These are phyloP conservation scores for Cercospora zeae-maydis DNA, from an alignment of 2,329 filamentous ascomycete species.

Conservation along the genomic window DNA sequence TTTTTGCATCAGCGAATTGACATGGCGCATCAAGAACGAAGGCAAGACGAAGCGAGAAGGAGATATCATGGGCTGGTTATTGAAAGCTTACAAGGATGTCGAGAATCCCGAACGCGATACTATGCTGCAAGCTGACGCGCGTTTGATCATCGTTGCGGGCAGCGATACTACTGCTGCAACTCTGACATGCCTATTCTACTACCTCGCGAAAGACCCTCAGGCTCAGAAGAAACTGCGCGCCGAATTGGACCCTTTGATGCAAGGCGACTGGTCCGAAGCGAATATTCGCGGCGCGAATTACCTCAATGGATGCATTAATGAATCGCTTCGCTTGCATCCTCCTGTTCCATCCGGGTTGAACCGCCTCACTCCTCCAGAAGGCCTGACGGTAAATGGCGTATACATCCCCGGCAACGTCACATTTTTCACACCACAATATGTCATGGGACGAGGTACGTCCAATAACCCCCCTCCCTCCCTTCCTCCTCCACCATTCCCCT, in stretches of 20 bases:
- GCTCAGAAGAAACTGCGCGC: constrained; percentile 35
- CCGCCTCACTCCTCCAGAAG: constrained; percentile 40
- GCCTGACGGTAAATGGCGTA: constrained; percentile 39
- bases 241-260: constrained; percentile 33
- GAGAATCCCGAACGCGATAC: constrained; percentile 30
- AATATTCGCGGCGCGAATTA: constrained; percentile 28
- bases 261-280: constrained; percentile 31
- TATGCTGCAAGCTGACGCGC: constrained; percentile 32
- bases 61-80: constrained; percentile 36
- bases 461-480: background rate
- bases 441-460: constrained; percentile 29
- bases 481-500: background rate
- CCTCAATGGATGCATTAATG: constrained; percentile 41
- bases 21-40: constrained; percentile 35
- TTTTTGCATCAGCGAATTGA: constrained; percentile 39
- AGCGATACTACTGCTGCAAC: constrained; percentile 46
- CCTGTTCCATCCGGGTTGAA: constrained; percentile 39
- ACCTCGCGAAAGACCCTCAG: constrained; percentile 35
- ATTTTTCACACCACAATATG: constrained; percentile 29
- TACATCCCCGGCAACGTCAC: constrained; percentile 36
- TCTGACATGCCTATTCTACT: constrained; percentile 43
- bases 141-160: constrained; percentile 41
- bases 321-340: constrained; percentile 44
- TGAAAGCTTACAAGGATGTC: constrained; percentile 33
- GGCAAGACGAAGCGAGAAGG: constrained; percentile 21